phyloP scores from a whole-genome alignment of 2,329 filamentous ascomycete species.

The Nemania sp. region DNA sequence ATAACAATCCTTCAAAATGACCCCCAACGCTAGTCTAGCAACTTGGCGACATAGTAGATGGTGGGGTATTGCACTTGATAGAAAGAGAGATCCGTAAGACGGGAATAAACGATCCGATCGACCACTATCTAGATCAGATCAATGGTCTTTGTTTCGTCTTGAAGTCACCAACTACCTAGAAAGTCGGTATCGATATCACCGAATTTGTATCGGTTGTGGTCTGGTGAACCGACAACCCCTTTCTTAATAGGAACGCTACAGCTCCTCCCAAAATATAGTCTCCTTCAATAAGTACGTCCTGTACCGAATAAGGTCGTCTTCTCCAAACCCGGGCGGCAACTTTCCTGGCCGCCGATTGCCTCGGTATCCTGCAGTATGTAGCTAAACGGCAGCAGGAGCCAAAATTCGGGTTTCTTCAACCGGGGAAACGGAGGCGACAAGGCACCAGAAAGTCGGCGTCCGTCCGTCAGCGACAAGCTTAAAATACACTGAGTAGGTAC shows the following conservation, averaged over 20 bases:
- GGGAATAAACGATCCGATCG: conserved; percentile 36
- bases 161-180: neutral
- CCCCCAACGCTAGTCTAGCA: conserved; percentile 29
- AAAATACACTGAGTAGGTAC: conserved; percentile 2
- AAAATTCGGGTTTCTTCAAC: conserved; percentile 10
- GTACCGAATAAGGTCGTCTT: conserved; percentile 5
- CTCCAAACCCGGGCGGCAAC: conserved; percentile 25
- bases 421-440: conserved; percentile 8
- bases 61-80: conserved; percentile 34
- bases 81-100: conserved; percentile 28
- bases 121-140: conserved; percentile 24
- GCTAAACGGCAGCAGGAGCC: conserved; percentile 7
- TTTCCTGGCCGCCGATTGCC: conserved; percentile 10
- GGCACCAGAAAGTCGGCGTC: conserved; percentile 8
- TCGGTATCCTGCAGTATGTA: conserved; percentile 37
- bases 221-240: conserved; percentile 6
- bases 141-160: conserved; percentile 13
- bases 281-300: conserved; percentile 7
- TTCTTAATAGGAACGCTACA: conserved; percentile 18
- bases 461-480: conserved; percentile 15
- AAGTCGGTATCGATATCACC: conserved; percentile 7
- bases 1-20: conserved; percentile 25
- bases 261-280: conserved; percentile 6
- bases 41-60: conserved; percentile 37
- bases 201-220: conserved; percentile 6